Base-by-base conservation (phyloP, 768 basidiomycete genomes). In the Galerina marginata region DNA sequence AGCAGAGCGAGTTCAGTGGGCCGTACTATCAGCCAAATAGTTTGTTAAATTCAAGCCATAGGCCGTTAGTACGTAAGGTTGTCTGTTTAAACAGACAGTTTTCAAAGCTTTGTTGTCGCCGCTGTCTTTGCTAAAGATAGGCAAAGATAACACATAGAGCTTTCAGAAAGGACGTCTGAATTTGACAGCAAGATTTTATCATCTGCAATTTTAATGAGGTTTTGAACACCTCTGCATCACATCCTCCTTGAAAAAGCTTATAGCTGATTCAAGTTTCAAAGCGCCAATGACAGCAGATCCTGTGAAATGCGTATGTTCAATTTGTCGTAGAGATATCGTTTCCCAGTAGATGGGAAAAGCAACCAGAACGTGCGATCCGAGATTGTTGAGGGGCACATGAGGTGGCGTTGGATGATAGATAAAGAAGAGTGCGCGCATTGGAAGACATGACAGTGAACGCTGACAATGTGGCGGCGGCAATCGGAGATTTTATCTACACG, bases 331-430 rank as follows among this genome's bases (percentile, higher is more conserved):
- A 20, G 20, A 20, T 20, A 20, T 20, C 20, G 20, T 20, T 20
- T 33, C 29, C 5, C 29, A 9, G 80, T 87, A 4, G 74, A 76
- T 26, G 80, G 82, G 39, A 74, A 77, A 67, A 84, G 85, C 1
- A 75, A 85, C 14, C 84, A 87, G 67, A 84, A 86, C 63, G 66
- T 86, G 75, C 68, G 65, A 56, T 75, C 52, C 62, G 73, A 62
- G 58, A 71, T 6, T 53, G 66, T 44, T 64, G 72, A 26, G 42
- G 69, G 40, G 65, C 70, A 48, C 67, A 74, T 59, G 60, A 70
- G 60, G 59, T 63, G 52, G 58, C 49, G 23, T 64, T 70, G 72
- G 11, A 73, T 81, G 79, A 75, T 85, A 42, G 83, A 83, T 23
- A 75, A 71, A 55, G 65, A 66, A 56, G 71, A 69, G 37, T 53